These are phyloP conservation scores for Phytophthora sp. DNA, from an alignment of 352 stramenopile species.

Conservation along the genomic window DNA sequence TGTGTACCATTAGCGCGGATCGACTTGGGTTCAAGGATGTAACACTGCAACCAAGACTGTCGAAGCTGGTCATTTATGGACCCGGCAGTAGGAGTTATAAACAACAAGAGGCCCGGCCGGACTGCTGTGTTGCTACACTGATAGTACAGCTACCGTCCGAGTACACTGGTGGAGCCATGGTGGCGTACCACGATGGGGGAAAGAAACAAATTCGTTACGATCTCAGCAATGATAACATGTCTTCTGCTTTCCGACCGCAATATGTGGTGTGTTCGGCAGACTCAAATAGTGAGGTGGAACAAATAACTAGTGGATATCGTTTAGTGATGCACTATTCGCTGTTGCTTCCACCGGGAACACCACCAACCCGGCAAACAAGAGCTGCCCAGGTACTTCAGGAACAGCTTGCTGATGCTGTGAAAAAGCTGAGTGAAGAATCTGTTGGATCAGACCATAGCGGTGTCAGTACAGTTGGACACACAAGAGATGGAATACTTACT, in stretches of 20 bases:
- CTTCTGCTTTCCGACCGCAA: constrained; percentile 5
- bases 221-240: neutral
- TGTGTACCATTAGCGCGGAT: constrained; percentile 2
- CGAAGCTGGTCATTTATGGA: constrained; percentile 8
- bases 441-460: too few species aligned
- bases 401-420: neutral
- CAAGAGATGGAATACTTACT: neutral
- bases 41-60: neutral
- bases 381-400: neutral
- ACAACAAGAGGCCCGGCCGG: neutral
- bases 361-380: neutral
- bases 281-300: neutral
- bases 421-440: neutral
- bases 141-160: constrained; percentile 10
- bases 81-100: neutral
- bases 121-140: constrained; percentile 3
- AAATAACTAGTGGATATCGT: constrained; percentile 9
- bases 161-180: constrained; percentile 2
- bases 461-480: neutral
- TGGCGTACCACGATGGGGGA: neutral
- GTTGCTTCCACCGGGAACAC: neutral
- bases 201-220: neutral
- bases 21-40: constrained; percentile 7
- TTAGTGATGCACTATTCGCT: constrained; percentile 4
- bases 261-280: constrained; percentile 8